Evolutionary conservation across 208 protist genomes (phyloP).

Genomic region (Phytomonas francai): DNA sequence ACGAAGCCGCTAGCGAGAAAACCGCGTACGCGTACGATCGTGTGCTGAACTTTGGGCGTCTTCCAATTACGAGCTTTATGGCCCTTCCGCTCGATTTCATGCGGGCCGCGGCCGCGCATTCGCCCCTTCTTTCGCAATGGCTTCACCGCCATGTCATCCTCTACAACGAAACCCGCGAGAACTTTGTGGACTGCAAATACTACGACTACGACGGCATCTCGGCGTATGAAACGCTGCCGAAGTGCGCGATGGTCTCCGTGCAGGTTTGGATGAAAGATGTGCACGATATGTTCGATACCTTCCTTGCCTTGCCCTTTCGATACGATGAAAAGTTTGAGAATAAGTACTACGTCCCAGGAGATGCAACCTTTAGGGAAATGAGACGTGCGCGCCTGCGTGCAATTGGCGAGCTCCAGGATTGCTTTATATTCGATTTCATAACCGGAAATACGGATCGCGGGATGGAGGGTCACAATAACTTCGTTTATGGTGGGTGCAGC

Average conservation of each 20-base stretch:
- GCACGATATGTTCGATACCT: constrained; percentile 52
- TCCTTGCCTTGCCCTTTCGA: constrained; percentile 59
- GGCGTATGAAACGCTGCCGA: constrained; percentile 3
- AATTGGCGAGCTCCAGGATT: constrained; percentile 63
- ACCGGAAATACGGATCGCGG: constrained; percentile 78
- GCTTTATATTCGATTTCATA: constrained; percentile 81
- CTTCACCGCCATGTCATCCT: constrained; percentile 52
- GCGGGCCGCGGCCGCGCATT: constrained; percentile 52
- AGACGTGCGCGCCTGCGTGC: constrained; percentile 47
- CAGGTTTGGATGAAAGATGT: constrained; percentile 87
- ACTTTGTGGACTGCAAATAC: constrained; percentile 49
- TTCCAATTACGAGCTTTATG: constrained; percentile 55
- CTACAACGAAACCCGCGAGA: constrained; percentile 51
- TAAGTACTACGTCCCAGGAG: constrained; percentile 69
- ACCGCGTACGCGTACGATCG: constrained; percentile 60
- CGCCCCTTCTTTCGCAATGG: constrained; percentile 72
- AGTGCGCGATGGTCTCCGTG: constrained; percentile 54
- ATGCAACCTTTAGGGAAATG: constrained; percentile 34
- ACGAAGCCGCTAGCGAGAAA: constrained; percentile 71
- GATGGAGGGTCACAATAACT: constrained; percentile 85
- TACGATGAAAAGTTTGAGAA: constrained; percentile 39
- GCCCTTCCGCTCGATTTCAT: constrained; percentile 67
- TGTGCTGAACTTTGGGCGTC: constrained; percentile 48
- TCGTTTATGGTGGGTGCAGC: constrained; percentile 80
- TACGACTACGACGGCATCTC: constrained; percentile 2